Conservation (phyloP, 2,329 filamentous ascomycete species). For the Venturia oleaginea region DNA sequence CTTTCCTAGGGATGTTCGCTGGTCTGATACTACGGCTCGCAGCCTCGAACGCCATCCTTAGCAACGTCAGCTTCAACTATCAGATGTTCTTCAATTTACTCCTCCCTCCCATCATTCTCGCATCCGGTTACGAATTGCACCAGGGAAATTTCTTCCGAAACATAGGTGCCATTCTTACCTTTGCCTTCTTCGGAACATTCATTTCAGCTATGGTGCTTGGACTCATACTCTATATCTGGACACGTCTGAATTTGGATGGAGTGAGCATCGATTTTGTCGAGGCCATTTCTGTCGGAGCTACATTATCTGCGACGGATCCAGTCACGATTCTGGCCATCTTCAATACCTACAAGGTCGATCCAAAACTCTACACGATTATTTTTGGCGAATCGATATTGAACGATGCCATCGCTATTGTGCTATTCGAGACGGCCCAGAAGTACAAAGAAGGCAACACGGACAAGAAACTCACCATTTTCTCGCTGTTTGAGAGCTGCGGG, state of each 20-base stretch:
- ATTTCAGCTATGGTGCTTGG: conserved; percentile 94
- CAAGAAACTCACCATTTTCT: conserved; percentile 64
- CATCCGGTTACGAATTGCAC: conserved; percentile 93
- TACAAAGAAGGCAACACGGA: conserved; percentile 69
- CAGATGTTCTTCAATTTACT: conserved; percentile 99
- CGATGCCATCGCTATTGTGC: conserved; percentile 94
- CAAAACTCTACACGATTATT: conserved; percentile 96
- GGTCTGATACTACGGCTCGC: conserved; percentile 79
- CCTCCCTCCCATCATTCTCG: conserved; percentile 95
- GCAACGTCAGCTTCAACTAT: conserved; percentile 92
- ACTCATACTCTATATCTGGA: conserved; percentile 80
- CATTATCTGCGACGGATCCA: conserved; percentile 90
- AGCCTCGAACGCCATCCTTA: conserved; percentile 73
- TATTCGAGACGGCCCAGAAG: conserved; percentile 94
- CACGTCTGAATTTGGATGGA: conserved; percentile 74
- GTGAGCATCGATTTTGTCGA: conserved; percentile 86
- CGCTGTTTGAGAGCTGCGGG: conserved; percentile 82
- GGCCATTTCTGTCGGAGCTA: conserved; percentile 92
- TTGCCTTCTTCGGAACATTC: conserved; percentile 94
- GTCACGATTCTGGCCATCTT: conserved; percentile 98
- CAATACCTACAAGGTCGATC: conserved; percentile 98
- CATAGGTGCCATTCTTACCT: conserved; percentile 93
- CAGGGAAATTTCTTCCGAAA: conserved; percentile 99
- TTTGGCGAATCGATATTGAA: conserved; percentile 98
- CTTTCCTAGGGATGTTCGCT: conserved; percentile 74